phyloP scores from a whole-genome alignment of 1,284 basidiomycete genomes.

The Boletus hoseneyae region DNA sequence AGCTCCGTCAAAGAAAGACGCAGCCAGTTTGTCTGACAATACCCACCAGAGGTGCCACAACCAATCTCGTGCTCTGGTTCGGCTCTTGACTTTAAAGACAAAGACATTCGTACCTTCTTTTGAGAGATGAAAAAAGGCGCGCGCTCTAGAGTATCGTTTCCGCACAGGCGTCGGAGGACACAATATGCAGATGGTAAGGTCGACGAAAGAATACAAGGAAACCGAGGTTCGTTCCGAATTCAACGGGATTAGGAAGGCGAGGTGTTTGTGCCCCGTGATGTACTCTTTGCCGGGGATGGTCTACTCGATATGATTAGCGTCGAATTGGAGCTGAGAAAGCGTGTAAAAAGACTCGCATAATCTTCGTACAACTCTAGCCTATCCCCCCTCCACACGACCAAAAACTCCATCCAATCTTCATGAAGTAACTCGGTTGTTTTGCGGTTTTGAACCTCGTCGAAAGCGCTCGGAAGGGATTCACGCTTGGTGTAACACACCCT shows the following conservation, averaged over 20 bases:
- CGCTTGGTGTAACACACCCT: constrained; percentile 61
- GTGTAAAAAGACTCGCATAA: constrained; percentile 48
- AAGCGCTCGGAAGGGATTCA: constrained; percentile 49
- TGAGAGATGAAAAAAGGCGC: constrained; percentile 42
- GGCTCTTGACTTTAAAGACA: constrained; percentile 71
- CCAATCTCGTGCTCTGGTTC: constrained; percentile 78
- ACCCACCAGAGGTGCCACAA: constrained; percentile 74
- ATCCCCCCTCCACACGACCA: constrained; percentile 76
- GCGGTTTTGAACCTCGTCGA: constrained; percentile 68
- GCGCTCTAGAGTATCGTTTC: constrained; percentile 38
- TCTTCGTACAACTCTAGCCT: constrained; percentile 77
- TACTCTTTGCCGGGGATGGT: constrained; percentile 59
- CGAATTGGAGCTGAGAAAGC: neutral
- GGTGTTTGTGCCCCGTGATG: constrained; percentile 61
- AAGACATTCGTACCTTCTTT: constrained; percentile 75
- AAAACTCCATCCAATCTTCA: constrained; percentile 71
- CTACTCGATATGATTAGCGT: constrained; percentile 37
- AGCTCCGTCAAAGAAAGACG: constrained; percentile 5
- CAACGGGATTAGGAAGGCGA: constrained; percentile 69
- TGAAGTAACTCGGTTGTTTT: constrained; percentile 59
- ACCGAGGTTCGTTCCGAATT: constrained; percentile 54
- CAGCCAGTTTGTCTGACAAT: neutral
- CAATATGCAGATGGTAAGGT: constrained; percentile 74
- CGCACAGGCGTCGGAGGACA: constrained; percentile 54
- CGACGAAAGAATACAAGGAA: constrained; percentile 79